phyloP scores from a whole-genome alignment of 2,329 filamentous ascomycete genomes.

The Aspergillus ruber region DNA sequence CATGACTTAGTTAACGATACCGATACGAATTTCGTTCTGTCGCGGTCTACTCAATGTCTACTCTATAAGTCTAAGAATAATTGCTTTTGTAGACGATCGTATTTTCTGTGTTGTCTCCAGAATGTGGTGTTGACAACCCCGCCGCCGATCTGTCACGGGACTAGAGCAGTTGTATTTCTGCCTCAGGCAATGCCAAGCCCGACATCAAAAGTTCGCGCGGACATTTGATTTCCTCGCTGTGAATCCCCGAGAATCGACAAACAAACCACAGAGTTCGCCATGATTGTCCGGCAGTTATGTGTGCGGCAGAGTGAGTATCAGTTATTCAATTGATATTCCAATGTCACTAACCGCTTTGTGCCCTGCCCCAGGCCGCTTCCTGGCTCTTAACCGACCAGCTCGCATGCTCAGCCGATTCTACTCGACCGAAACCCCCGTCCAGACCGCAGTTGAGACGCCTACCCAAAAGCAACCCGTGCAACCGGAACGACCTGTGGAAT shows the following conservation, averaged over 20 bases:
- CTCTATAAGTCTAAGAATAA: neutral
- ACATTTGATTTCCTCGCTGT: constrained; percentile 12
- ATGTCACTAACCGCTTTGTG: constrained; percentile 8
- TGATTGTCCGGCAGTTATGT: constrained; percentile 37
- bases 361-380: constrained; percentile 27
- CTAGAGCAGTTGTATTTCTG: neutral
- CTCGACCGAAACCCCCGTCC: constrained; percentile 24
- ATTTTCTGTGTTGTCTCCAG: neutral
- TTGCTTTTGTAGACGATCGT: neutral
- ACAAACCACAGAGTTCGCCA: constrained; percentile 19
- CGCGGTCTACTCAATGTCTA: neutral
- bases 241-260: neutral
- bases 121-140: neutral
- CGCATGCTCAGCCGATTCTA: constrained; percentile 28
- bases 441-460: constrained; percentile 17
- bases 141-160: neutral
- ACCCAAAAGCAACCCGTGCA: constrained; percentile 6
- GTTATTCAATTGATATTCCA: neutral
- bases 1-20: constrained; percentile 12
- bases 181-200: constrained; percentile 30
- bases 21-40: constrained; percentile 8
- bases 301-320: constrained; percentile 34
- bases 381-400: constrained; percentile 26
- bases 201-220: constrained; percentile 31
- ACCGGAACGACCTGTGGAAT: constrained; percentile 6